A percentile compares a stretch with the other conserved stretches of the same genome.
Evolutionary conservation across 352 stramenopile genomes (phyloP).

Genomic region (Thalassiosira hispida): DNA sequence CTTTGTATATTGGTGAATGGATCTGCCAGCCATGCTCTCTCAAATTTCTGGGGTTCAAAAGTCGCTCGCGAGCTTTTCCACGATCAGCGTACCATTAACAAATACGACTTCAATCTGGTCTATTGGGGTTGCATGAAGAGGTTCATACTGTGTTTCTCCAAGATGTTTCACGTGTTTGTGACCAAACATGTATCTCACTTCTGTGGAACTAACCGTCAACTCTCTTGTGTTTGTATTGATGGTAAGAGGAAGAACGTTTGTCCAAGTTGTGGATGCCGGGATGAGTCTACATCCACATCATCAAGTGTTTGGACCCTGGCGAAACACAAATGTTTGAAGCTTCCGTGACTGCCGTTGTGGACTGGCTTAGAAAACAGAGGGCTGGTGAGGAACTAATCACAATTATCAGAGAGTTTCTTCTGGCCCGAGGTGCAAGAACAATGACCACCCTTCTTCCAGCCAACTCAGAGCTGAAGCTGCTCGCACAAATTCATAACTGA

Average conservation of each 20-base stretch:
- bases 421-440: neutral
- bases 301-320: neutral
- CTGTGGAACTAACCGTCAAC: constrained; percentile 8
- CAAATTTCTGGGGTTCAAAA: neutral
- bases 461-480: neutral
- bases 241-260: neutral
- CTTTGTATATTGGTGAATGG: no score
- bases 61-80: neutral
- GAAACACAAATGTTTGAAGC: neutral
- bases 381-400: neutral
- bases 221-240: no score
- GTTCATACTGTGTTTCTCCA: neutral
- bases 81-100: neutral
- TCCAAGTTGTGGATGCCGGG: constrained; percentile 4
- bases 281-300: neutral
- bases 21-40: no score
- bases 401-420: neutral
- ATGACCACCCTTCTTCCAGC: neutral
- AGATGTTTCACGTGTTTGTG: constrained; percentile 16
- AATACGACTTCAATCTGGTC: constrained; percentile 1
- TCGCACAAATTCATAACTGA: neutral
- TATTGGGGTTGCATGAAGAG: constrained; percentile 11
- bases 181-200: constrained; percentile 28
- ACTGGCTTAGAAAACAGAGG: neutral
- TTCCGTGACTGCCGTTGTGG: neutral